phyloP scores from a whole-genome alignment of 805 yeast genomes.

The Metschnikowia koreensis region DNA sequence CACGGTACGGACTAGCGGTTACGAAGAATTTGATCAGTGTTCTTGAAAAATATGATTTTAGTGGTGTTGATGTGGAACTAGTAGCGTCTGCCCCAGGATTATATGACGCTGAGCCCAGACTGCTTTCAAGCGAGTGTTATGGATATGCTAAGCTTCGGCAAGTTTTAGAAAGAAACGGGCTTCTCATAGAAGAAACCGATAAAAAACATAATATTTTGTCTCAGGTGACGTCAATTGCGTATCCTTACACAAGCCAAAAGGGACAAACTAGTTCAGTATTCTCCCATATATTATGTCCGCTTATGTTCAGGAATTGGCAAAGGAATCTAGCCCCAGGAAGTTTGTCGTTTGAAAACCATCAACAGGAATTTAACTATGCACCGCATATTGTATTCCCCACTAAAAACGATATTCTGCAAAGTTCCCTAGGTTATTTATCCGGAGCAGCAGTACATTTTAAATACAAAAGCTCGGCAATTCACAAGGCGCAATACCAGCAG shows the following conservation, averaged over 20 bases:
- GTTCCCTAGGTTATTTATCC: conserved; percentile 45
- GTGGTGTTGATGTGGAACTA: conserved; percentile 48
- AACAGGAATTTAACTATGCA: conserved; percentile 22
- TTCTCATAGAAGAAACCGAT: conserved; percentile 23
- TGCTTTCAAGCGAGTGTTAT: conserved; percentile 27
- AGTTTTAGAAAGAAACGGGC: conserved; percentile 32
- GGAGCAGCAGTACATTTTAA: conserved; percentile 54
- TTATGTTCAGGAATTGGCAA: conserved; percentile 30
- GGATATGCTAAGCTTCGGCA: conserved; percentile 51
- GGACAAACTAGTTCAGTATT: conserved; percentile 39
- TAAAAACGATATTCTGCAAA: conserved; percentile 34
- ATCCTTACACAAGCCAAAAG: conserved; percentile 33
- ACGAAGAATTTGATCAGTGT: conserved; percentile 26
- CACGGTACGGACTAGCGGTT: conserved; percentile 35
- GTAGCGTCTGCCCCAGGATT: conserved; percentile 55
- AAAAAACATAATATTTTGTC: conserved; percentile 34
- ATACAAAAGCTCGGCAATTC: conserved; percentile 22
- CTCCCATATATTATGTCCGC: conserved; percentile 48
- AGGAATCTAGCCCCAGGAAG: conserved; percentile 29
- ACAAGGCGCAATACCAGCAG: conserved; percentile 39
- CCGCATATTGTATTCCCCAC: conserved; percentile 48
- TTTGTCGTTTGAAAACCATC: conserved; percentile 21
- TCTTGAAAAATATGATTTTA: conserved; percentile 44
- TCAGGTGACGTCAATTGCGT: conserved; percentile 50
- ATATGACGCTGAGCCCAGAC: conserved; percentile 16